A percentile compares a stretch with the other conserved stretches of the same genome.
These are phyloP conservation scores for Elymus sibiricus DNA, from an alignment of 176 grass and related monocot species.

Conservation along the genomic window DNA sequence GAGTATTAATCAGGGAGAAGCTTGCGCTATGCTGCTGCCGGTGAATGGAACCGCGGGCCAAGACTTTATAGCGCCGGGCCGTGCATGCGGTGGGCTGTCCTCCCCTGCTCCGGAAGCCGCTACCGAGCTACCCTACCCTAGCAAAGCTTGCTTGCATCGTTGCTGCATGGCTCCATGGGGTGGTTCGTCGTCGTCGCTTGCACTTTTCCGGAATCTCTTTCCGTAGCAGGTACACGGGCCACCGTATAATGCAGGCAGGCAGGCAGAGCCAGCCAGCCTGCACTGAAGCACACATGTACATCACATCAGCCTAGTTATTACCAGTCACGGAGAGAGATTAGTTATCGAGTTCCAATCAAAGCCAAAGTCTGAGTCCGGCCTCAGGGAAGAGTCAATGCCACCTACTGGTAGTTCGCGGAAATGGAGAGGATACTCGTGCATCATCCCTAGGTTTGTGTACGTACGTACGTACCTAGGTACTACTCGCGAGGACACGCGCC, in stretches of 20 bases:
- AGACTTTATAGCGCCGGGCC: not conserved
- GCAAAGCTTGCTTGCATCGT: not conserved
- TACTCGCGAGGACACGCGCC: not conserved
- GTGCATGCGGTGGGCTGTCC: conserved; percentile 29
- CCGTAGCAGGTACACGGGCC: conserved; percentile 27
- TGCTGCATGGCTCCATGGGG: conserved; percentile 20
- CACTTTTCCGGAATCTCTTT: conserved; percentile 26
- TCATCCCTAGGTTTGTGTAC: not conserved
- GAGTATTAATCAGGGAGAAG: not conserved
- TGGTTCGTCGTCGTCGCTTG: not conserved
- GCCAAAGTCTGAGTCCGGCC: not conserved
- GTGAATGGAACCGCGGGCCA: no score
- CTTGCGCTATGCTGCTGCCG: conserved; percentile 39
- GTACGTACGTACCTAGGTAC: not conserved
- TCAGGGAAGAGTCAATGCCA: not conserved
- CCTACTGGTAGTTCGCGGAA: conserved; percentile 15
- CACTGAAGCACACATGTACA: not conserved
- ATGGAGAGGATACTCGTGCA: not conserved
- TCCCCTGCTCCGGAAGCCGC: not conserved
- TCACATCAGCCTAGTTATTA: conserved; percentile 7
- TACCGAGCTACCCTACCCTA: not conserved
- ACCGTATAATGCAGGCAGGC: not conserved
- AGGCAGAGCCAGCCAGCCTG: no score
- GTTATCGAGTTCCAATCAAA: conserved; percentile 26
- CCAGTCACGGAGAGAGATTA: not conserved